Base-by-base conservation (phyloP, 495 filamentous ascomycete species). In the Aeminium ludgeri region DNA sequence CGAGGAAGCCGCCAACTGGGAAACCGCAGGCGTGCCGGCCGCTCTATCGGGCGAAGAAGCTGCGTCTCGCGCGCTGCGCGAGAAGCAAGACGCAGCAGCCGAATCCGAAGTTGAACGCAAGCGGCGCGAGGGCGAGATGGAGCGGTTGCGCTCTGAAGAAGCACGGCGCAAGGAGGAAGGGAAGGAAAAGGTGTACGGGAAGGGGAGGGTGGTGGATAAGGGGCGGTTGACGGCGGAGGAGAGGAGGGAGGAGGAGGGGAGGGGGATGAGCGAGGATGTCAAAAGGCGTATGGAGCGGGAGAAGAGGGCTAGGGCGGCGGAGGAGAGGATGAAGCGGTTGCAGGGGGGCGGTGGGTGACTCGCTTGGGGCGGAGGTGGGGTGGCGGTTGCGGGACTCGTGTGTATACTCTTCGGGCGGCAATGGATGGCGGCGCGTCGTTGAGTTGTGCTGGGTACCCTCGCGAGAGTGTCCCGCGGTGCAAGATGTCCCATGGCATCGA, bases 221-320 rank as follows among this genome's bases (percentile, higher is more conserved):
- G 64, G 62, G 20, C 55, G 61, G 0, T 66, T 49, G 46, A 62
- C 53, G 17, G 59, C 59, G 44, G 56, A 70, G 29, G 69, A 92
- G 55, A 76, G 69, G 56, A 71, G 84, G 44, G 78, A 80, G 51
- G 82, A 91, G 55, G 84, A 92, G 54, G 74, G 67, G 43, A 69
- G 81, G 51, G 86, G 85, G 0, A 69, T 94, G 69, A 86, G 80
- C 12, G 72, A 81, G 2, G 83, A 94, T 63, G 81, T 80, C 73
- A 71, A 73, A 55, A 70, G 75, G 76, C 69, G 68, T 54, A 49
- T 94, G 50, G 86, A 94, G 55, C 66, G 82, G 55, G 82, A 83
- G 59, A 67, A 76, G 36, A 76, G 82, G 51, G 85, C 80, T 10
- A 70, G 83, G 44, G 86, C 85, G 10, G 84, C 82, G 2, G 84